phyloP scores from a whole-genome alignment of 768 basidiomycete species.

The Rhodotorula kratochvilovae region DNA sequence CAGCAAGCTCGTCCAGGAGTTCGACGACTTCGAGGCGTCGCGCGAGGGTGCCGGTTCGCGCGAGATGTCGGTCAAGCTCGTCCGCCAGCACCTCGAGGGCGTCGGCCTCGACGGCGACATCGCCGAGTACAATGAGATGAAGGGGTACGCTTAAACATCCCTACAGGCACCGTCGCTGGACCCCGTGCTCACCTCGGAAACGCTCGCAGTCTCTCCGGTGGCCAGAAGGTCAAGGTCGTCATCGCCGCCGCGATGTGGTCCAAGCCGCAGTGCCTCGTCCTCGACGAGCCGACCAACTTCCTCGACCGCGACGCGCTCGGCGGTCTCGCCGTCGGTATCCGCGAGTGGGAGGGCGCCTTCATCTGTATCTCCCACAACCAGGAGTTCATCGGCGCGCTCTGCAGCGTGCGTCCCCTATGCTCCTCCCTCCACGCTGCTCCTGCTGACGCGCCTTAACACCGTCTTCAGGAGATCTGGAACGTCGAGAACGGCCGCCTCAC shows the following conservation, averaged over 20 bases:
- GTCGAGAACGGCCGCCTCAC: conserved; percentile 78
- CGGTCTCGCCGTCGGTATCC: conserved; percentile 89
- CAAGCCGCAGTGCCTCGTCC: conserved; percentile 66
- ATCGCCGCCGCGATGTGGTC: conserved; percentile 90
- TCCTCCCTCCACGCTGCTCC: conserved; percentile 68
- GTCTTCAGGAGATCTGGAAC: conserved; percentile 73
- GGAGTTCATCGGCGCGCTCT: conserved; percentile 76
- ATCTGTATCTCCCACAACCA: conserved; percentile 95
- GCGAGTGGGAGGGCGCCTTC: conserved; percentile 88
- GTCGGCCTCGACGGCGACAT: conserved; percentile 96
- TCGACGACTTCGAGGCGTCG: conserved; percentile 93
- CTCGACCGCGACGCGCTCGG: conserved; percentile 93
- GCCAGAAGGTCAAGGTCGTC: conserved; percentile 75
- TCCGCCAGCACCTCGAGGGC: conserved; percentile 88
- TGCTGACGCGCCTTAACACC: conserved; percentile 47
- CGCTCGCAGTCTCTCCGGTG: conserved; percentile 63
- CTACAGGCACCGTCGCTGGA: background rate
- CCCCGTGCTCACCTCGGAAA: background rate
- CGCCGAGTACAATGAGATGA: conserved; percentile 95
- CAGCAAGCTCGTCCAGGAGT: conserved; percentile 82
- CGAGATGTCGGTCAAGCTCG: conserved; percentile 72
- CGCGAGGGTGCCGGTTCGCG: conserved; percentile 88
- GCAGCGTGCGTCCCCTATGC: conserved; percentile 45
- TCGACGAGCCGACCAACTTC: conserved; percentile 76
- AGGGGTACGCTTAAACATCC: no score